Evolutionary conservation across 2,329 filamentous ascomycete genomes (phyloP), one percentile per base, ranked within the genome.

Genomic region (Aspergillus jensenii): DNA sequence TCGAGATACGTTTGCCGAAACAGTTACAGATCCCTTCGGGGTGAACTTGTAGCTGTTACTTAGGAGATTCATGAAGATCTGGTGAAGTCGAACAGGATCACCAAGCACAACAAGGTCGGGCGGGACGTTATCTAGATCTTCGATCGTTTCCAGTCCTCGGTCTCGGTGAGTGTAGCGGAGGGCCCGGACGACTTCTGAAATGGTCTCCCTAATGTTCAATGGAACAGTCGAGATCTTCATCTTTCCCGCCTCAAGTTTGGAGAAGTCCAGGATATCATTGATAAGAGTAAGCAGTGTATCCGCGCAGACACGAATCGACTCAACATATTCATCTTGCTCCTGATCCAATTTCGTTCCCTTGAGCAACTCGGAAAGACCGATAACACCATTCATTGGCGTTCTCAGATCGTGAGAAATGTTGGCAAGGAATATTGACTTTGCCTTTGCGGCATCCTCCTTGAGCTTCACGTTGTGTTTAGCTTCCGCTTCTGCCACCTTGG

Each of bases 21-120:
- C 91, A 0, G 90, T 96, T 58, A 97, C 90, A 0, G 89, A 90
- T 0, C 93, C 93, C 58, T 88, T 84, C 57, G 93, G 90, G 0
- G 93, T 97, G 71, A 97, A 97, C 71, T 97, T 97, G 74, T 96
- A 88, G 69, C 90, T 93, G 78, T 97, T 97, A 62, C 90, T 90
- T 44, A 97, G 89, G 25, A 97, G 82, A 68, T 97, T 97, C 77
- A 79, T 79, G 65, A 79, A 79, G 25, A 96, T 93, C 67, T 96
- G 92, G 48, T 92, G 85, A 33, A 96, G 80, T 37, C 91, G 84
- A 11, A 91, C 90, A 8, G 91, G 91, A 67, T 96, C 92, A 14
- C 93, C 92, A 67, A 96, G 87, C 3, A 96, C 90, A 47, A 92
- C 71, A 27, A 85, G 74, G 48, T 84, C 77, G 3, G 81, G 77